Conservation (phyloP, 257 asterid species). For the Plantago ovata region DNA sequence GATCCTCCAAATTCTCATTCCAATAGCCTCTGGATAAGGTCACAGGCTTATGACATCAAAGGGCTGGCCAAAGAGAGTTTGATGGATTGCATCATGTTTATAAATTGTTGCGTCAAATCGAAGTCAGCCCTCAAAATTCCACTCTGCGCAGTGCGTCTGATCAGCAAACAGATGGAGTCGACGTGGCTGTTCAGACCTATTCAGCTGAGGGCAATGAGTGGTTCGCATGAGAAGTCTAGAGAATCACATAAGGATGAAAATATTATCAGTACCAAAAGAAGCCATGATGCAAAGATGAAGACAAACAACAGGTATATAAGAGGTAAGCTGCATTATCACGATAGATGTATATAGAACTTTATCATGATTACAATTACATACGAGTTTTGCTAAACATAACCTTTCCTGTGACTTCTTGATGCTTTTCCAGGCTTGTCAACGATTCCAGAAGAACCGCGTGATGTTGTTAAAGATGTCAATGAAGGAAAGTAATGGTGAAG, state of each 20-base stretch:
- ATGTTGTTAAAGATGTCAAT: slow-evolving; percentile 30
- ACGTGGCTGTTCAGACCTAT: slow-evolving; percentile 65
- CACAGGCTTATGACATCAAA: slow-evolving; percentile 78
- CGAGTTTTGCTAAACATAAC: background rate
- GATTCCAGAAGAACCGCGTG: slow-evolving; percentile 44
- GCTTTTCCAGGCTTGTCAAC: slow-evolving; percentile 39
- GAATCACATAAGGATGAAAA: slow-evolving; percentile 13
- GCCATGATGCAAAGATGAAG: slow-evolving; percentile 17
- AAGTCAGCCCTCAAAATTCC: slow-evolving; percentile 37
- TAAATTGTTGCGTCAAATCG: slow-evolving; percentile 38
- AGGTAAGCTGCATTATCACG: slow-evolving; percentile 22
- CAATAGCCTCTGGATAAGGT: slow-evolving; percentile 72
- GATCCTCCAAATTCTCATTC: slow-evolving; percentile 67
- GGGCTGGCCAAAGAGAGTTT: slow-evolving; percentile 82
- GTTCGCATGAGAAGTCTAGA: slow-evolving; percentile 15
- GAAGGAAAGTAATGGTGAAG: slow-evolving; percentile 26
- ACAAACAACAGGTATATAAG: slow-evolving; percentile 32
- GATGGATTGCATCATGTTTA: slow-evolving; percentile 66
- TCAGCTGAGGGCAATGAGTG: slow-evolving; percentile 22
- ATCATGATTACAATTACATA: background rate
- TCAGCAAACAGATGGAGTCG: slow-evolving; percentile 71
- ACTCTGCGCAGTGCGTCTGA: slow-evolving; percentile 56
- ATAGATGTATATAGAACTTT: too few species aligned
- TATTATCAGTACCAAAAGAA: background rate
- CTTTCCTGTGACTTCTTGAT: background rate